Base-by-base conservation (phyloP, 1,284 basidiomycete species). In the Cutaneotrichosporon dermatis region DNA sequence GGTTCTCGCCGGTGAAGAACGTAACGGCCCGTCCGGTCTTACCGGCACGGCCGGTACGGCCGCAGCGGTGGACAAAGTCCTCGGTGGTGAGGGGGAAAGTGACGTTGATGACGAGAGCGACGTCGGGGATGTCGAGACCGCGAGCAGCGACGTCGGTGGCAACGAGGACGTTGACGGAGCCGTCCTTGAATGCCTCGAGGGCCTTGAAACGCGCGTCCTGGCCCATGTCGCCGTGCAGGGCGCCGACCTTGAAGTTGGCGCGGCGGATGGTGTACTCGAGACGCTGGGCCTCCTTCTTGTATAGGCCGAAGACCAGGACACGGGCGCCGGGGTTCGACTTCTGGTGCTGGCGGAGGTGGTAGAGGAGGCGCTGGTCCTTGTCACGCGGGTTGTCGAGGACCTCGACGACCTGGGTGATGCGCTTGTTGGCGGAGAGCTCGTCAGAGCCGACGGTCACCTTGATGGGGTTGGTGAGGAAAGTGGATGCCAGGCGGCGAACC, bases 101-200 rank as follows among this genome's bases (percentile, higher is more conserved):
- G 72, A 98, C 96, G 80, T 96, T 96, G 73, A 93, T 85, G 41
- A 94, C 91, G 37, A 88, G 84, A 51, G 87, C 90, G 41, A 99
- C 96, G 73, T 96, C 89, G 4, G 96, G 94, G 69, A 99, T 98
- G 80, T 99, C 95, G 63, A 99, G 81, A 15, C 95, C 96, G 63
- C 95, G 85, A 33, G 95, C 94, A 1, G 96, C 96, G 4, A 99
- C 95, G 75, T 99, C 95, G 7, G 95, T 99, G 4, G 96, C 96
- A 35, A 99, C 95, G 60, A 99, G 82, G 13, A 99, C 76, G 46
- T 88, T 86, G 2, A 88, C 90, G 58, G 82, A 83, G 4, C 92
- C 95, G 34, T 83, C 84, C 78, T 94, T 96, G 83, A 99, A 98
- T 52, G 85, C 85, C 39, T 94, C 89, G 34, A 99, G 81, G 7